A percentile compares a stretch with the other conserved stretches of the same genome.
phyloP scores from a whole-genome alignment of 352 stramenopile genomes.

The Globisporangium nunn region DNA sequence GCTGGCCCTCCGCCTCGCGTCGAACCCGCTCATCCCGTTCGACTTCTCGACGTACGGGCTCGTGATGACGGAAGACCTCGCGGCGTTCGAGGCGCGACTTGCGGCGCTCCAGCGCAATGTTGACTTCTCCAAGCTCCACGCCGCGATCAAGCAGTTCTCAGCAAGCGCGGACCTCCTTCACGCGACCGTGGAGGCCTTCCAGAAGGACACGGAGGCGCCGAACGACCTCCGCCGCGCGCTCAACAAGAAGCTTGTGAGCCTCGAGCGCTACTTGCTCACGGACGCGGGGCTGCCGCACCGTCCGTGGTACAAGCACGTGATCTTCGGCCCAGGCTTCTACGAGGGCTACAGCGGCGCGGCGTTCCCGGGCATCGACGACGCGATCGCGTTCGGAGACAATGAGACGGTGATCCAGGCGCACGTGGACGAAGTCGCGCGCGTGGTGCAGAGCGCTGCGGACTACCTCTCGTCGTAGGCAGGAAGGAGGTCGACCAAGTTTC shows the following conservation, averaged over 20 bases:
- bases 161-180: conserved; percentile 28
- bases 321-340: conserved; percentile 52
- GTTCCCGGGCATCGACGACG: conserved; percentile 43
- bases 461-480: conserved; percentile 17
- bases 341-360: conserved; percentile 43
- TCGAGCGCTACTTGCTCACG: conserved; percentile 38
- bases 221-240: conserved; percentile 7
- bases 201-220: neutral
- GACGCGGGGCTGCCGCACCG: conserved; percentile 37
- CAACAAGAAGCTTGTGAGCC: conserved; percentile 42
- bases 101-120: conserved; percentile 16
- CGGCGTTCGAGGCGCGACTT: conserved; percentile 19
- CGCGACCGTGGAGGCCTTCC: too few species aligned
- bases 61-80: conserved; percentile 47
- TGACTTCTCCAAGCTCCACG: conserved; percentile 29
- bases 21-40: conserved; percentile 50
- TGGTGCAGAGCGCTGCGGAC: conserved; percentile 25
- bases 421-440: conserved; percentile 31
- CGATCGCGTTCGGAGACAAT: conserved; percentile 38
- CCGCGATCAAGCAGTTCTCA: conserved; percentile 37
- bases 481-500: too few species aligned
- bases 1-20: conserved; percentile 46
- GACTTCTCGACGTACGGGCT: conserved; percentile 60
- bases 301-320: conserved; percentile 52
- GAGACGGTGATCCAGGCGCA: conserved; percentile 27